These are phyloP conservation scores for Myxozyma lipomycoides DNA, from an alignment of 805 yeast genomes.

Conservation along the genomic window DNA sequence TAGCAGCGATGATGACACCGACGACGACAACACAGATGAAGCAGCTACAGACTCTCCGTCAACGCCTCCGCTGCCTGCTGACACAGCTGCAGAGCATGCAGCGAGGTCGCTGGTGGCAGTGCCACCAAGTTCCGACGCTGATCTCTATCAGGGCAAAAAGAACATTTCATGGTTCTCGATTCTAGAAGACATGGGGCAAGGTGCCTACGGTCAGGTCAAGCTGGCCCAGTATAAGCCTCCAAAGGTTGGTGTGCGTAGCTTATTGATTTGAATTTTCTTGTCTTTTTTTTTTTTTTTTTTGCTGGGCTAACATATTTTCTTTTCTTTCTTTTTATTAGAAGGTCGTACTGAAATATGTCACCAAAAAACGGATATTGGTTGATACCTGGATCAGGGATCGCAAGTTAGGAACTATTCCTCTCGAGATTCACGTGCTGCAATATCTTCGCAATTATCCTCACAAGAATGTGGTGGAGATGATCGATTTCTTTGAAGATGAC, in stretches of 20 bases:
- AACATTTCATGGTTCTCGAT: constrained; percentile 66
- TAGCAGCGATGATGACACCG: background rate
- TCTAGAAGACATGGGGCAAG: constrained; percentile 82
- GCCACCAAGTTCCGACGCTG: background rate
- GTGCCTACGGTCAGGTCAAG: constrained; percentile 94
- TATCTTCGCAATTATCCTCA: constrained; percentile 64
- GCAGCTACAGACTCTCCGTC: background rate
- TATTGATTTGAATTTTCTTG: background rate
- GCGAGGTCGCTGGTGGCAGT: background rate
- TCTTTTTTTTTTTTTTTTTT: no score
- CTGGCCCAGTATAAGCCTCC: constrained; percentile 59
- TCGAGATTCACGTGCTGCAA: constrained; percentile 93
- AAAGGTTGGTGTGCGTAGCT: constrained; percentile 12
- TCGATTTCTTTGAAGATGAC: constrained; percentile 91
- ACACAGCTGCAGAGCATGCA: no score
- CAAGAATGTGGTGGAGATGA: constrained; percentile 76
- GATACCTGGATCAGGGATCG: constrained; percentile 98
- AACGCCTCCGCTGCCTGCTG: no score
- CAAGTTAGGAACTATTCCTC: constrained; percentile 84
- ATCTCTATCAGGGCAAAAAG: constrained; percentile 47
- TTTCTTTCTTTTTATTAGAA: constrained; percentile 57
- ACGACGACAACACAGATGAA: background rate
- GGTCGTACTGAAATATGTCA: constrained; percentile 82
- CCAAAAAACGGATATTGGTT: constrained; percentile 86
- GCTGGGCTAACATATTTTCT: no score